Conservation (phyloP, 768 basidiomycete genomes). For the Mycena alexandri region DNA sequence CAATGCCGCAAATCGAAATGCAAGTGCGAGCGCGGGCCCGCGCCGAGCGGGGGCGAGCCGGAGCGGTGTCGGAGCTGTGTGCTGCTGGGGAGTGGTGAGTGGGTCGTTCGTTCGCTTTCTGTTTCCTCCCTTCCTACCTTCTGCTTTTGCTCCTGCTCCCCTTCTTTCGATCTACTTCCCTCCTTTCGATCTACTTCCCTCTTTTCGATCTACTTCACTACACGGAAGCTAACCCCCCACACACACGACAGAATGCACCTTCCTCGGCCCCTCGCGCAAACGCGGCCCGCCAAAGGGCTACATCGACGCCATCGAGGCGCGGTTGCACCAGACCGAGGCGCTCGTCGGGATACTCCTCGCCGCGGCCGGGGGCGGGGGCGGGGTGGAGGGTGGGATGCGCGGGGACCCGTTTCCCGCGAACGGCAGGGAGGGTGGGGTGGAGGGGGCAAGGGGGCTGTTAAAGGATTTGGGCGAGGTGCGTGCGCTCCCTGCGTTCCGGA, state of each 20-base stretch:
- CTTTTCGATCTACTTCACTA: no score
- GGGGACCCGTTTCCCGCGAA: no score
- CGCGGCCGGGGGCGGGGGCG: slow-evolving; percentile 60
- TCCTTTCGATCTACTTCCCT: no score
- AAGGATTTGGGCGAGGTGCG: background rate
- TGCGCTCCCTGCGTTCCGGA: no score
- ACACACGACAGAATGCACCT: slow-evolving; percentile 71
- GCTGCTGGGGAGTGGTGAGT: slow-evolving; percentile 75
- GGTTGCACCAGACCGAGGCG: slow-evolving; percentile 92
- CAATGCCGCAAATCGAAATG: slow-evolving; percentile 92
- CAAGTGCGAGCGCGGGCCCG: slow-evolving; percentile 79
- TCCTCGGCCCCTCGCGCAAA: slow-evolving; percentile 83
- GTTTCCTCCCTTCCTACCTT: no score
- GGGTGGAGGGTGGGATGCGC: no score
- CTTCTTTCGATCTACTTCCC: no score
- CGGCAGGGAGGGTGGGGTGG: no score
- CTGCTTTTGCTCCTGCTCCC: no score
- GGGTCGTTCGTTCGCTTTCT: slow-evolving; percentile 41
- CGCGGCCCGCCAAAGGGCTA: slow-evolving; percentile 94
- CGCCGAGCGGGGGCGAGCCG: slow-evolving; percentile 46
- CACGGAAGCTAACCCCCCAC: background rate
- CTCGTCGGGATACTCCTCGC: slow-evolving; percentile 85
- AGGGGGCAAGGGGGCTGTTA: slow-evolving; percentile 25
- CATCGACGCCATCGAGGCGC: slow-evolving; percentile 93
- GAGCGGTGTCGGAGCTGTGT: slow-evolving; percentile 84